Conservation (phyloP, 306 rosid species). For the Rosa persica region DNA sequence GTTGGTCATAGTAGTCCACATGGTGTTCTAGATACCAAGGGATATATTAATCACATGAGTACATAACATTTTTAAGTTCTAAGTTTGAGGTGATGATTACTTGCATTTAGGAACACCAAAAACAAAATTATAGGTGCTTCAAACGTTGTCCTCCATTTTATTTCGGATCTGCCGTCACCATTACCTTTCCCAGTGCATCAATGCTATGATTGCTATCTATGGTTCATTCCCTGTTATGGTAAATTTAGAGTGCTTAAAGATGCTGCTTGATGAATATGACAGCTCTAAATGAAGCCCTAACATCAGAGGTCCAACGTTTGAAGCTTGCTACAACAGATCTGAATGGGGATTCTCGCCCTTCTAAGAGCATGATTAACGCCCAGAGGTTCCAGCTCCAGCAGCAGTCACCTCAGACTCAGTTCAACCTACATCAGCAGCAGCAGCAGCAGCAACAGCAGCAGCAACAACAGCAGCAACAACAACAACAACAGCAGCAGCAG, state of each 20-base stretch:
- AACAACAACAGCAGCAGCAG: constrained; percentile 21
- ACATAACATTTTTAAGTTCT: background rate
- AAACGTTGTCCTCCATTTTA: background rate
- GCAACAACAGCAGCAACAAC: constrained; percentile 46
- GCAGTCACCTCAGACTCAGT: constrained; percentile 45
- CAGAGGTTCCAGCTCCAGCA: constrained; percentile 59
- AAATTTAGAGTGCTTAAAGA: constrained; percentile 5
- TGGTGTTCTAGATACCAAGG: background rate
- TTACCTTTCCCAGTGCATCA: background rate
- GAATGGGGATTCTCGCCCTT: constrained; percentile 56
- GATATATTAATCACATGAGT: background rate
- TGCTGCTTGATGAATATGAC: constrained; percentile 27
- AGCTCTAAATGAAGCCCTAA: constrained; percentile 90
- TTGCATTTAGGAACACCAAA: background rate
- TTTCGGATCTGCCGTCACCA: background rate
- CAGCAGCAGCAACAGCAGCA: constrained; percentile 40
- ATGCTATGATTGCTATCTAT: background rate
- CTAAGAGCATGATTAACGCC: constrained; percentile 54
- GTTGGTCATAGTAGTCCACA: background rate
- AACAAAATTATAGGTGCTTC: background rate
- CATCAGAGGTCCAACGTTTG: constrained; percentile 88
- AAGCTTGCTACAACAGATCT: constrained; percentile 75
- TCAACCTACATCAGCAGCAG: constrained; percentile 54
- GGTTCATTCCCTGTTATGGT: background rate
- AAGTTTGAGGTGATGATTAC: too few relatives aligned